Evolutionary conservation across 176 grass and related monocot species (phyloP).

Genomic region (Poa pratensis): DNA sequence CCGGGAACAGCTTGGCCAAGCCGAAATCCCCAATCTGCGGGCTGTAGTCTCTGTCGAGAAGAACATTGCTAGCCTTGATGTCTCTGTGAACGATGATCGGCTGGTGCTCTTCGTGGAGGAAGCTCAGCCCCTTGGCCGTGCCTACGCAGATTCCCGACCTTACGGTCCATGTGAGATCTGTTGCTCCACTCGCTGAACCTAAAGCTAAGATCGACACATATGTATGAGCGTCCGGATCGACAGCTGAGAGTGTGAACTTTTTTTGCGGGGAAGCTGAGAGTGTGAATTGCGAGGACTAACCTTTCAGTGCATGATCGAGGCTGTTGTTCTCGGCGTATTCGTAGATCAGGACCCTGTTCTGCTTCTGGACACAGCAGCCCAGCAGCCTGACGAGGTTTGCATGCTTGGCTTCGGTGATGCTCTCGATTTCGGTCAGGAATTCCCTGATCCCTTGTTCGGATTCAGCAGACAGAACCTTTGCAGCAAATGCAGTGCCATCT

Average conservation of each 20-base stretch:
- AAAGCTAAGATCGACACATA: not conserved
- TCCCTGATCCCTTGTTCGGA: constrained; percentile 63
- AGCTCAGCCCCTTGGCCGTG: constrained; percentile 53
- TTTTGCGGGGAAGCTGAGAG: too few relatives aligned
- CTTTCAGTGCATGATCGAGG: constrained; percentile 52
- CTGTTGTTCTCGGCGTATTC: constrained; percentile 61
- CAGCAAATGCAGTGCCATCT: constrained; percentile 52
- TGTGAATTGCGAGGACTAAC: constrained; percentile 13
- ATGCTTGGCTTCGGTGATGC: constrained; percentile 50
- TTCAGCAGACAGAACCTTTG: constrained; percentile 54
- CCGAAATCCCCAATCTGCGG: constrained; percentile 67
- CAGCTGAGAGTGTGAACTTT: not conserved
- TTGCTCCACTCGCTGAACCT: constrained; percentile 22
- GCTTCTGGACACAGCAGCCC: constrained; percentile 56
- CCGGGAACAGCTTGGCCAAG: constrained; percentile 58
- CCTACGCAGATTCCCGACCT: constrained; percentile 53
- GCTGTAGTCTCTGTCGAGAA: constrained; percentile 45
- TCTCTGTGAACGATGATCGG: constrained; percentile 58
- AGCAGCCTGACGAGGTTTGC: constrained; percentile 56
- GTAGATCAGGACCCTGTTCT: constrained; percentile 53
- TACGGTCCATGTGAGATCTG: constrained; percentile 37
- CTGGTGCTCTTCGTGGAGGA: constrained; percentile 61
- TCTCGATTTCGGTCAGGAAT: constrained; percentile 67
- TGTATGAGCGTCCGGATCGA: too few relatives aligned
- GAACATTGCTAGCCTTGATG: constrained; percentile 60